Percentiles rank a stretch among this genome's conserved stretches.
These are phyloP conservation scores for Lachnellula subtilissima DNA, from an alignment of 2,329 filamentous ascomycete genomes.

Conservation along the genomic window DNA sequence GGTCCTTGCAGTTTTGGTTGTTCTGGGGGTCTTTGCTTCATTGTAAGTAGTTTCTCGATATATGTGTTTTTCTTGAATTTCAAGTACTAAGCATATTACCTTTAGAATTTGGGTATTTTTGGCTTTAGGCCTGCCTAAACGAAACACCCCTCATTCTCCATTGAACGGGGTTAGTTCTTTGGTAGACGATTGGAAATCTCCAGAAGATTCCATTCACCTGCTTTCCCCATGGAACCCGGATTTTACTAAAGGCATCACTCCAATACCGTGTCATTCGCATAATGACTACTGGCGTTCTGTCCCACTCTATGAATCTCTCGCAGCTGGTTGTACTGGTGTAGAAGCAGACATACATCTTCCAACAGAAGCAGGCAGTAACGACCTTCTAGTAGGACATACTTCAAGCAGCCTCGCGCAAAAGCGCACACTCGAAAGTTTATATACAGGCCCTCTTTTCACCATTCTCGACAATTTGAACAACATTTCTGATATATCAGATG, in stretches of 20 bases:
- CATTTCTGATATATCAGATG: slow-evolving; percentile 37
- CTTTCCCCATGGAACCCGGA: slow-evolving; percentile 37
- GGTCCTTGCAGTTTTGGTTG: not conserved
- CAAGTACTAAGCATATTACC: not conserved
- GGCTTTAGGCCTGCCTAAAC: not conserved
- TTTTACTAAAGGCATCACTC: slow-evolving; percentile 45
- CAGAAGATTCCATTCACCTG: not conserved
- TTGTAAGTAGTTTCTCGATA: not conserved
- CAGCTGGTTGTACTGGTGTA: slow-evolving; percentile 55
- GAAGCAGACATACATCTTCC: slow-evolving; percentile 66
- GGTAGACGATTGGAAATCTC: not conserved
- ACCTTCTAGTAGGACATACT: slow-evolving; percentile 60
- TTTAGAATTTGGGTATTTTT: not conserved
- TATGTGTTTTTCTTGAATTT: not conserved
- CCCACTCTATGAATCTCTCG: slow-evolving; percentile 56
- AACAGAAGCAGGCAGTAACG: slow-evolving; percentile 40
- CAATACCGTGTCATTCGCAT: slow-evolving; percentile 59
- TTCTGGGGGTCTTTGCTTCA: not conserved
- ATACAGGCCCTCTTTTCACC: slow-evolving; percentile 55
- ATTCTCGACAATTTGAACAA: slow-evolving; percentile 51
- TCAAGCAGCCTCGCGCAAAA: slow-evolving; percentile 44
- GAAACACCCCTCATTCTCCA: not conserved
- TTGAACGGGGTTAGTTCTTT: not conserved
- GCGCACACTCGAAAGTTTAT: slow-evolving; percentile 55
- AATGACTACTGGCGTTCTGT: slow-evolving; percentile 63